Conservation (phyloP, 768 basidiomycete species). For the Lactarius hatsudake region DNA sequence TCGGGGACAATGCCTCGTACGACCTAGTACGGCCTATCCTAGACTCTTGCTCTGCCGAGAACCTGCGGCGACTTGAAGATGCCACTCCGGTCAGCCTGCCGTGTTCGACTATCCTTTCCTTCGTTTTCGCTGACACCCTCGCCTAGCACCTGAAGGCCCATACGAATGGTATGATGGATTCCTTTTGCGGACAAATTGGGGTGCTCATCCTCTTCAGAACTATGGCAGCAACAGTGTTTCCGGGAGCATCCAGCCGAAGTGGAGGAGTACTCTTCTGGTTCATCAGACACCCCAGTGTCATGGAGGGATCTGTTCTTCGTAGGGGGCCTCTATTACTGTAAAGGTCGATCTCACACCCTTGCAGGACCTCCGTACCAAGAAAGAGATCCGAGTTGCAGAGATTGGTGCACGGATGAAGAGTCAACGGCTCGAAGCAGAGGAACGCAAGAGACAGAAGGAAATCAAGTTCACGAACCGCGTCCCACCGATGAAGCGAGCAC, state of each 20-base stretch:
- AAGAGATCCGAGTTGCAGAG: slow-evolving; percentile 63
- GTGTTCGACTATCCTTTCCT: neutral
- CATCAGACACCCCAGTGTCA: slow-evolving; percentile 7
- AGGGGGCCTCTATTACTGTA: slow-evolving; percentile 18
- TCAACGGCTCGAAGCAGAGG: slow-evolving; percentile 66
- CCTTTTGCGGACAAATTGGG: slow-evolving; percentile 5
- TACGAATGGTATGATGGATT: slow-evolving; percentile 26
- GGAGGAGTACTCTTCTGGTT: slow-evolving; percentile 14
- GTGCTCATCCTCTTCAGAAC: slow-evolving; percentile 19
- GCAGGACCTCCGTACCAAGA: slow-evolving; percentile 46
- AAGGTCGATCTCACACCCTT: slow-evolving; percentile 17
- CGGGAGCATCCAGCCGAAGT: slow-evolving; percentile 12
- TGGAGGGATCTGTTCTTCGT: slow-evolving; percentile 28
- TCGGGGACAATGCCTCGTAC: slow-evolving; percentile 64
- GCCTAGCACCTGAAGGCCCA: slow-evolving; percentile 24
- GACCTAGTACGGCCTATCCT: slow-evolving; percentile 70
- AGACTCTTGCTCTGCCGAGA: slow-evolving; percentile 67
- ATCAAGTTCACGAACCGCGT: slow-evolving; percentile 71
- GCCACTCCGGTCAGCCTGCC: slow-evolving; percentile 59
- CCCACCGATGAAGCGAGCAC: slow-evolving; percentile 63
- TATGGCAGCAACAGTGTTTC: slow-evolving; percentile 27
- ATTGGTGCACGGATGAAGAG: slow-evolving; percentile 58
- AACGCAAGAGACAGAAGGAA: slow-evolving; percentile 73
- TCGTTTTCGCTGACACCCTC: slow-evolving; percentile 9
- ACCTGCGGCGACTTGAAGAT: slow-evolving; percentile 65